Conservation (phyloP, 1,284 basidiomycete genomes). For the Trichosporon asahii region DNA sequence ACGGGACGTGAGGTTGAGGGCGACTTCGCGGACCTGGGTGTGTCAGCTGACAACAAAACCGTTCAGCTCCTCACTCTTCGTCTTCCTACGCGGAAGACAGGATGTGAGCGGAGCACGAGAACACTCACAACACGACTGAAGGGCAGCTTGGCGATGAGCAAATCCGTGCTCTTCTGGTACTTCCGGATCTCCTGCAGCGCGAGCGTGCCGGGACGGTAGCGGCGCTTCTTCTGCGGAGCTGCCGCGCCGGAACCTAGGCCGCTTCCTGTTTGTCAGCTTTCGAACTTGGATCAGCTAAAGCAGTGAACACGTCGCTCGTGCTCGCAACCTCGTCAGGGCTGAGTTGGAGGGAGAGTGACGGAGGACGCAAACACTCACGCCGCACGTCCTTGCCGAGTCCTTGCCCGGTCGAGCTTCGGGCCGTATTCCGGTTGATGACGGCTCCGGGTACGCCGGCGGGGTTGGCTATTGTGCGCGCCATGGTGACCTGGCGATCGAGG, state of each 20-base stretch:
- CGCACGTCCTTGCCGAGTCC: slow-evolving; percentile 25
- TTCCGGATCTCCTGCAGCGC: slow-evolving; percentile 87
- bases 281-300: not conserved
- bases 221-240: slow-evolving; percentile 36
- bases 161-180: slow-evolving; percentile 88
- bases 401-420: slow-evolving; percentile 44
- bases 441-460: slow-evolving; percentile 12
- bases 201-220: slow-evolving; percentile 78
- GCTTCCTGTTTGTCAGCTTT: not conserved
- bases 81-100: too few species aligned
- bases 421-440: slow-evolving; percentile 33
- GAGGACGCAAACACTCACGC: not conserved
- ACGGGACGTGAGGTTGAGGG: slow-evolving; percentile 76
- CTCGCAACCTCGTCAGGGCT: too few species aligned
- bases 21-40: slow-evolving; percentile 84
- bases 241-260: not conserved
- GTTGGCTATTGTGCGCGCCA: slow-evolving; percentile 22
- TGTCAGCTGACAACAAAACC: not conserved
- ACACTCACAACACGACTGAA: slow-evolving; percentile 80
- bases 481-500: not conserved
- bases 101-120: too few species aligned
- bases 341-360: too few species aligned
- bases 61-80: too few species aligned
- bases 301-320: not conserved
- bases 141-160: slow-evolving; percentile 79